These are phyloP conservation scores for Myxozyma vanderwaltii DNA, from an alignment of 805 yeast species.

Conservation along the genomic window DNA sequence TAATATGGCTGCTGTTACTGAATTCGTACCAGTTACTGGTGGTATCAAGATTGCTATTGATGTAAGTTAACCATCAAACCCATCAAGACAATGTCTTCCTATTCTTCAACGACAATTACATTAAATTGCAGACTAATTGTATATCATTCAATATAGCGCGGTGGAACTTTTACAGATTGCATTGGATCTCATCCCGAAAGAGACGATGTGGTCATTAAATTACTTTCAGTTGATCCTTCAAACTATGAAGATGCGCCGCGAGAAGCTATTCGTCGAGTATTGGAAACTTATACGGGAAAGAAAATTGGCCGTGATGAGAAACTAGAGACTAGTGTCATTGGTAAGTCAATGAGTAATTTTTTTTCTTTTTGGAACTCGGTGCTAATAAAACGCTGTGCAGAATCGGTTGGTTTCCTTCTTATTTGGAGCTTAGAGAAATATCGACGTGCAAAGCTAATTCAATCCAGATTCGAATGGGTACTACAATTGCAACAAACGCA, in stretches of 20 bases:
- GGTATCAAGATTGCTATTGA: slow-evolving; percentile 32
- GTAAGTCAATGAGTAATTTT: slow-evolving; percentile 15
- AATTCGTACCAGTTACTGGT: slow-evolving; percentile 19
- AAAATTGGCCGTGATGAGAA: slow-evolving; percentile 61
- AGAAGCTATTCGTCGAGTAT: slow-evolving; percentile 81
- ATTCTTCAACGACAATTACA: background rate
- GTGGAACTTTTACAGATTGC: slow-evolving; percentile 91
- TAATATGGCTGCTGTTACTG: background rate
- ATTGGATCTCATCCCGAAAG: slow-evolving; percentile 52
- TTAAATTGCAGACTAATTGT: background rate
- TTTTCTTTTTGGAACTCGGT: background rate
- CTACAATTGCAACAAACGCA: slow-evolving; percentile 96
- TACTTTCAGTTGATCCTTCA: slow-evolving; percentile 83
- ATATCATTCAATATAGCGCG: slow-evolving; percentile 47
- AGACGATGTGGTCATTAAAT: slow-evolving; percentile 66
- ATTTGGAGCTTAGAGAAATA: too few species aligned
- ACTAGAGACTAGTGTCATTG: slow-evolving; percentile 55
- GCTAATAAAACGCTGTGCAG: background rate
- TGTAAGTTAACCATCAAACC: slow-evolving; percentile 9
- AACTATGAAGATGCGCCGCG: slow-evolving; percentile 90
- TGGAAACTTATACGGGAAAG: slow-evolving; percentile 60
- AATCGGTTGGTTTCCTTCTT: slow-evolving; percentile 29
- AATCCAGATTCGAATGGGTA: slow-evolving; percentile 76
- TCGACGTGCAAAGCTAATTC: too few species aligned
- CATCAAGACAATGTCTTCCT: too few species aligned